These are phyloP conservation scores for Zygotorulaspora mrakii DNA, from an alignment of 1,139 yeast genomes.

Conservation along the genomic window DNA sequence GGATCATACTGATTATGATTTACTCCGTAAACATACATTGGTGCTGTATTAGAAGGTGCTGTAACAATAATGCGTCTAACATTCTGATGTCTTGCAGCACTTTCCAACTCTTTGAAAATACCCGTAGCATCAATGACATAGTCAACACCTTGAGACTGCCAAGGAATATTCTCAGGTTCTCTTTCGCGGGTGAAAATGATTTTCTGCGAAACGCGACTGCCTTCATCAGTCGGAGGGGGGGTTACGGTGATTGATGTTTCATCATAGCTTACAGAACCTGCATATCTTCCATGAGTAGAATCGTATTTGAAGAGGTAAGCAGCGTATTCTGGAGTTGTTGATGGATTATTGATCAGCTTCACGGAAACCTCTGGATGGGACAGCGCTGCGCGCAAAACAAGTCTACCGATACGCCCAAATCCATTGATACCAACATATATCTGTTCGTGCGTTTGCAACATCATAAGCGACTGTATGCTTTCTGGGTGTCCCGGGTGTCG, in stretches of 20 bases:
- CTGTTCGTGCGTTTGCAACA: conserved; percentile 37
- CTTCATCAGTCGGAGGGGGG: conserved; percentile 58
- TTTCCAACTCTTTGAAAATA: conserved; percentile 72
- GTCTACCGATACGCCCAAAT: conserved; percentile 86
- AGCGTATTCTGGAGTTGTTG: conserved; percentile 78
- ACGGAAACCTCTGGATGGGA: conserved; percentile 64
- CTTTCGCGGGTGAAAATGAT: conserved; percentile 71
- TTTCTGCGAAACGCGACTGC: conserved; percentile 35
- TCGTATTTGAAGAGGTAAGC: conserved; percentile 87
- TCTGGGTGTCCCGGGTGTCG: no score
- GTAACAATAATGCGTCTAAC: conserved; percentile 85
- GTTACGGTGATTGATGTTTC: conserved; percentile 42
- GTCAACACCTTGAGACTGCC: conserved; percentile 74
- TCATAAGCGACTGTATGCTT: no score
- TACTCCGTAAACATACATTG: conserved; percentile 87
- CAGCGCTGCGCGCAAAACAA: conserved; percentile 73
- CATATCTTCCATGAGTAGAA: conserved; percentile 76
- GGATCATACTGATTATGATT: conserved; percentile 71
- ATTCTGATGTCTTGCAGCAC: conserved; percentile 76
- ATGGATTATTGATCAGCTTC: conserved; percentile 80
- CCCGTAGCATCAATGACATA: conserved; percentile 84
- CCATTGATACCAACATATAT: conserved; percentile 76
- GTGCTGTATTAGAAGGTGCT: conserved; percentile 82
- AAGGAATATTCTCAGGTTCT: conserved; percentile 78
- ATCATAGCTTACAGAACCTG: conserved; percentile 62